A percentile compares a stretch with the other conserved stretches of the same genome.
phyloP scores from a whole-genome alignment of 2,329 filamentous ascomycete species.

The Hansfordia pulvinata region DNA sequence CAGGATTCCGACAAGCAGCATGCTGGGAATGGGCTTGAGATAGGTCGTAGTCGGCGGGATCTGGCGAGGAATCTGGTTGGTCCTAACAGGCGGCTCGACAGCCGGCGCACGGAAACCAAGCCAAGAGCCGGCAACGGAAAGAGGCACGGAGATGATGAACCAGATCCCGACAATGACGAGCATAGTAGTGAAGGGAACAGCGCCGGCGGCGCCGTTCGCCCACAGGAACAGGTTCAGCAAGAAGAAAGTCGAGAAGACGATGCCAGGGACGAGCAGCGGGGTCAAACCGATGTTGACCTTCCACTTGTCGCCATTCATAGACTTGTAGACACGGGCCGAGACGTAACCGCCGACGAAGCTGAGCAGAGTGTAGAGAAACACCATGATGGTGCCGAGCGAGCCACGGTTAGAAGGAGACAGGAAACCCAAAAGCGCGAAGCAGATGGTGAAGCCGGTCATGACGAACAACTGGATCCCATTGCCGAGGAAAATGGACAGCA shows the following conservation, averaged over 20 bases:
- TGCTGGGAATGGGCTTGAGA: constrained; percentile 74
- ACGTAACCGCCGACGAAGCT: constrained; percentile 87
- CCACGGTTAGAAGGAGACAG: constrained; percentile 92
- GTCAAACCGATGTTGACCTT: constrained; percentile 87
- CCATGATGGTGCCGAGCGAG: constrained; percentile 82
- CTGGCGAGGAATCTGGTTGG: constrained; percentile 95
- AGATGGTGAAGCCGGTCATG: constrained; percentile 91
- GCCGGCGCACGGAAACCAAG: constrained; percentile 68
- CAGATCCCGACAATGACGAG: constrained; percentile 84
- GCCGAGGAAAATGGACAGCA: constrained; percentile 78
- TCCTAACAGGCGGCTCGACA: constrained; percentile 72
- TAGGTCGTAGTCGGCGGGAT: constrained; percentile 78
- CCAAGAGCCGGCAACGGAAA: constrained; percentile 86
- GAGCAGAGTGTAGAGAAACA: constrained; percentile 85
- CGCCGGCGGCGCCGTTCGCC: constrained; percentile 82
- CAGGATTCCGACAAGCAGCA: constrained; percentile 81
- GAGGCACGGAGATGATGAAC: constrained; percentile 91
- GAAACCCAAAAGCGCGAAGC: constrained; percentile 86
- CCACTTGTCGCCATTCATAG: constrained; percentile 84
- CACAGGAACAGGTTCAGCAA: constrained; percentile 92
- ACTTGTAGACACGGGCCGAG: constrained; percentile 85
- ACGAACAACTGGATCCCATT: constrained; percentile 95
- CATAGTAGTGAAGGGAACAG: constrained; percentile 95
- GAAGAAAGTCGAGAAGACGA: constrained; percentile 85
- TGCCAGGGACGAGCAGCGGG: constrained; percentile 68